Percentiles rank a stretch among this genome's conserved stretches.
Evolutionary conservation across 192 early-diverging fungal genomes (phyloP).

Genomic region (Mortierella claussenii): DNA sequence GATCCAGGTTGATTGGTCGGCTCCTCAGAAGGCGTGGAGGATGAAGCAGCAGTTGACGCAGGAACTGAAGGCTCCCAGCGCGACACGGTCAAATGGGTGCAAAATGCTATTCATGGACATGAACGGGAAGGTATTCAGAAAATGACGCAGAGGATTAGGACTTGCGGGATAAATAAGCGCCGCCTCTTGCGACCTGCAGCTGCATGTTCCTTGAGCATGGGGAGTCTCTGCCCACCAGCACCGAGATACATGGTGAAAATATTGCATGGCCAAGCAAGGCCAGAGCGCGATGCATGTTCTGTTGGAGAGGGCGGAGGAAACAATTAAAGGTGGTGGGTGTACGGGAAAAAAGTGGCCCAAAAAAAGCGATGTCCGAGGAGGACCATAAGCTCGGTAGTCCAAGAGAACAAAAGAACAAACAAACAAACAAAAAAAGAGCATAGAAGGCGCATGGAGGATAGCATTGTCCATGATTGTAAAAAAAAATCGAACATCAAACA

Average conservation of each 20-base stretch:
- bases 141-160: background rate
- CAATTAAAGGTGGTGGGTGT: background rate
- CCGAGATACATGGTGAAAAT: no score
- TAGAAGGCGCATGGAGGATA: no score
- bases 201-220: no score
- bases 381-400: background rate
- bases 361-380: background rate
- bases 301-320: slow-evolving; percentile 1
- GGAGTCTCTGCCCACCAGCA: no score
- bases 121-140: no score
- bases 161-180: slow-evolving; percentile 1
- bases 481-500: slow-evolving; percentile 15
- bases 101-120: slow-evolving; percentile 52
- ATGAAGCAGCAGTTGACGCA: background rate
- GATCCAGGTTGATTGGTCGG: background rate
- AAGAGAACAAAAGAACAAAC: slow-evolving; percentile 28
- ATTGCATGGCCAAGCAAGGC: background rate
- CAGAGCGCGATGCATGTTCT: background rate
- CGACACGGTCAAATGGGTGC: slow-evolving; percentile 36
- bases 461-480: no score
- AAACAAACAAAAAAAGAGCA: slow-evolving; percentile 7
- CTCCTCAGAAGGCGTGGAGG: background rate
- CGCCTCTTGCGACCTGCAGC: background rate
- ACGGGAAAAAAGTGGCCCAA: slow-evolving; percentile 10
- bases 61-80: slow-evolving; percentile 29